Evolutionary conservation across 2,329 filamentous ascomycete species (phyloP).

Genomic region (Botrytis fabae): DNA sequence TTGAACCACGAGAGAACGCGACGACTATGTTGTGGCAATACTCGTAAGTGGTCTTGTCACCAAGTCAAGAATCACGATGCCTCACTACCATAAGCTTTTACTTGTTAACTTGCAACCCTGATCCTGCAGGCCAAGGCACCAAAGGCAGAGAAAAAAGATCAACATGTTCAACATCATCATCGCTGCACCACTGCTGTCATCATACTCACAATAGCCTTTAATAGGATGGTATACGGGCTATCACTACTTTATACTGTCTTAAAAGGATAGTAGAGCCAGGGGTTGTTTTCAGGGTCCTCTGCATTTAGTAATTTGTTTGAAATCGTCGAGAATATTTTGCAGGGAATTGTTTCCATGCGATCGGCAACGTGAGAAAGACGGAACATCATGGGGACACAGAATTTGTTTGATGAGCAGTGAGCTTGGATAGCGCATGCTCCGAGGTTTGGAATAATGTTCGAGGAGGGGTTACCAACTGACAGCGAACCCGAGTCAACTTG

Average conservation of each 20-base stretch:
- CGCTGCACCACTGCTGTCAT: neutral
- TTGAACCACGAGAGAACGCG: neutral
- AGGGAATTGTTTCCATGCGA: neutral
- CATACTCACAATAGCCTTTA: neutral
- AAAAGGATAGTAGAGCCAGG: neutral
- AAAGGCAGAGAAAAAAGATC: neutral
- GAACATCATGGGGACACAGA: neutral
- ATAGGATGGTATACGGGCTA: conserved; percentile 1
- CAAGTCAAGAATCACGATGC: no score
- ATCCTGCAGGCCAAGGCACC: neutral
- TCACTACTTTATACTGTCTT: conserved; percentile 1
- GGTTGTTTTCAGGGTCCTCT: neutral
- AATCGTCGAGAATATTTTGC: neutral
- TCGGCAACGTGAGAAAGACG: conserved; percentile 2
- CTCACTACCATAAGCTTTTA: no score
- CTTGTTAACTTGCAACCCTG: neutral
- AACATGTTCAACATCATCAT: neutral
- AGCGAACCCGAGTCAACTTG: conserved; percentile 2
- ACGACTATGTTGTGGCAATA: conserved; percentile 12
- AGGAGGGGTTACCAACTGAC: conserved; percentile 1
- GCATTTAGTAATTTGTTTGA: neutral
- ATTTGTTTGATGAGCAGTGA: conserved; percentile 20
- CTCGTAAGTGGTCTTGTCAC: neutral
- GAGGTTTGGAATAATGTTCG: neutral
- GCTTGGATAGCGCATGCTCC: neutral